A percentile compares a stretch with the other conserved stretches of the same genome.
Evolutionary conservation across 192 early-diverging fungal genomes (phyloP).

Genomic region (Linnemannia exigua): DNA sequence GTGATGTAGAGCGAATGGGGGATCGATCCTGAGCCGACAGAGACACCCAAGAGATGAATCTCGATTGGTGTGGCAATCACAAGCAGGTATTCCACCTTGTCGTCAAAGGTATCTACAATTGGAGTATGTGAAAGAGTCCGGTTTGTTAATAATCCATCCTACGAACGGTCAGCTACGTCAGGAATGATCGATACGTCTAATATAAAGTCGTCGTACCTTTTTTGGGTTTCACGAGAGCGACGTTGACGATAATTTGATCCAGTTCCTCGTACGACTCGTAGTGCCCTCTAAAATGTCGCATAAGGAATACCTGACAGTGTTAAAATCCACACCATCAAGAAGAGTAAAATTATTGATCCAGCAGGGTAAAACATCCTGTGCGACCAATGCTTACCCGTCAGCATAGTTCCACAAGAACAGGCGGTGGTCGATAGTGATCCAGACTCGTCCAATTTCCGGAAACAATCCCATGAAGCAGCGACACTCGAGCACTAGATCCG

Average conservation of each 20-base stretch:
- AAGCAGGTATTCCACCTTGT: slow-evolving; percentile 85
- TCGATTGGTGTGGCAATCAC: slow-evolving; percentile 91
- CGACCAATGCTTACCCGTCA: slow-evolving; percentile 65
- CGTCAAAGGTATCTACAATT: slow-evolving; percentile 80
- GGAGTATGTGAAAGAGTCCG: not conserved
- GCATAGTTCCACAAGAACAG: slow-evolving; percentile 95
- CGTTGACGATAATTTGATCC: slow-evolving; percentile 90
- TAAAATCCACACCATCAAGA: not conserved
- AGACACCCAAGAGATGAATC: slow-evolving; percentile 84
- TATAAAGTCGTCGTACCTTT: slow-evolving; percentile 58
- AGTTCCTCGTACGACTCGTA: slow-evolving; percentile 87
- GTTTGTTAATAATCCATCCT: not conserved
- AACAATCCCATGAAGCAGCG: slow-evolving; percentile 92
- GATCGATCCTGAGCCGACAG: slow-evolving; percentile 62
- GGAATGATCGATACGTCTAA: not conserved
- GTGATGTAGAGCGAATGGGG: slow-evolving; percentile 84
- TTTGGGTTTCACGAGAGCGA: slow-evolving; percentile 84
- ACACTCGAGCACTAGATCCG: slow-evolving; percentile 67
- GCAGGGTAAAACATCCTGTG: not conserved
- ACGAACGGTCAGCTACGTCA: not conserved
- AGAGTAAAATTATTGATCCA: not conserved
- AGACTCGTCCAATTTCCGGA: slow-evolving; percentile 90
- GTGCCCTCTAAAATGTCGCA: slow-evolving; percentile 40
- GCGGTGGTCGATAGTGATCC: slow-evolving; percentile 92
- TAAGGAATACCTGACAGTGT: not conserved